A percentile compares a stretch with the other conserved stretches of the same genome.
These are phyloP conservation scores for Coemansia sp. DNA, from an alignment of 192 early-diverging fungal species.

Conservation along the genomic window DNA sequence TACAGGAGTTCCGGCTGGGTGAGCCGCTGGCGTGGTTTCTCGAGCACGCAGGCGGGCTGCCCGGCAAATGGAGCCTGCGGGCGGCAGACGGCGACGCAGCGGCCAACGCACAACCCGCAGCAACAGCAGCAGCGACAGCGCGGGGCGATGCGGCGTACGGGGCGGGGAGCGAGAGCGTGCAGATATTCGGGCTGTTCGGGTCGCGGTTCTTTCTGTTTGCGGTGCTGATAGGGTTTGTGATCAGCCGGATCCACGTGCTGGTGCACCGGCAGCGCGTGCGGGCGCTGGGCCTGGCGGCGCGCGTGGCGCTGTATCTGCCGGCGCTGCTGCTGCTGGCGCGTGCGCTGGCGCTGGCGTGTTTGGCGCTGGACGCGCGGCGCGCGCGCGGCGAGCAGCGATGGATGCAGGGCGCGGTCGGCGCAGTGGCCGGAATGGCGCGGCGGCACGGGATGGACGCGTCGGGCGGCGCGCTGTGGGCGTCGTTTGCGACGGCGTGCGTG, in stretches of 20 bases:
- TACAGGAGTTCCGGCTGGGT: constrained; percentile 29
- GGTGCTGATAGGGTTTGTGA: constrained; percentile 27
- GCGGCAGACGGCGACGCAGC: background rate
- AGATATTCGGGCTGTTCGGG: constrained; percentile 44
- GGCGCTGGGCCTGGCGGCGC: constrained; percentile 16
- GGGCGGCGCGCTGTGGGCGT: constrained; percentile 28
- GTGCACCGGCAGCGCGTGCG: constrained; percentile 43
- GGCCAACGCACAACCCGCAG: background rate
- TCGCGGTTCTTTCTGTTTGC: constrained; percentile 46
- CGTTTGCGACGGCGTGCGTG: constrained; percentile 25
- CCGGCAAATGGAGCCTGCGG: constrained; percentile 4
- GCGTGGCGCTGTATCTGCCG: constrained; percentile 33
- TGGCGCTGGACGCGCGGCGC: constrained; percentile 4
- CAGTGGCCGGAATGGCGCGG: constrained; percentile 6
- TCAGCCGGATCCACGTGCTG: constrained; percentile 47
- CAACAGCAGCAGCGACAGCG: constrained; percentile 3
- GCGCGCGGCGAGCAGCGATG: constrained; percentile 5
- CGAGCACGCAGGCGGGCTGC: constrained; percentile 13
- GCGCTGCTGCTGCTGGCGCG: constrained; percentile 20
- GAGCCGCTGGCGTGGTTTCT: constrained; percentile 14
- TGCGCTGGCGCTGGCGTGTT: constrained; percentile 8
- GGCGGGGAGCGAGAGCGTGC: constrained; percentile 10
- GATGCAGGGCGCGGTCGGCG: constrained; percentile 22
- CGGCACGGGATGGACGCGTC: constrained; percentile 4
- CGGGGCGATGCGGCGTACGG: background rate